These are phyloP conservation scores for Pyracantha coccinea DNA, from an alignment of 331 rosid genomes.

Conservation along the genomic window DNA sequence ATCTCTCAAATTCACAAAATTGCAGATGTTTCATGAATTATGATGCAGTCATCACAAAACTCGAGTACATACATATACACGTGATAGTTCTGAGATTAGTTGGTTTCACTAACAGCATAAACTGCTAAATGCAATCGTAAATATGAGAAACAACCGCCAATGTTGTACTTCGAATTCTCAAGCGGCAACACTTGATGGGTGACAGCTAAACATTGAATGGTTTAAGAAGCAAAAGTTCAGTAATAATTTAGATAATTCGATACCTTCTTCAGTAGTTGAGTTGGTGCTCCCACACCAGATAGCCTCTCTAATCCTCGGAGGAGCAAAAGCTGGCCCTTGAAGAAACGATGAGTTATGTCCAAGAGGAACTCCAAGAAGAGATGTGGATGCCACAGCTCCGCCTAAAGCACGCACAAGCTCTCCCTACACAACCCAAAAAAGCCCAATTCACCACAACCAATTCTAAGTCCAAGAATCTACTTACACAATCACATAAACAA, in stretches of 20 bases:
- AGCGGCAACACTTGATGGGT: not conserved
- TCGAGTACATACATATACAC: not conserved
- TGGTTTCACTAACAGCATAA: not conserved
- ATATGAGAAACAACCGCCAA: not conserved
- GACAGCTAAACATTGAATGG: not conserved
- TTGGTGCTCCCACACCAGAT: slow-evolving; percentile 98
- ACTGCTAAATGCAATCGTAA: not conserved
- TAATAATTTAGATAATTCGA: not conserved
- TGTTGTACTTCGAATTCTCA: not conserved
- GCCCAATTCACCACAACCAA: not conserved
- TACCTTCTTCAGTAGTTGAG: slow-evolving; percentile 92
- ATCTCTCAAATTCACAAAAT: not conserved
- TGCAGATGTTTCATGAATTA: not conserved
- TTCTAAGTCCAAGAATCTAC: not conserved
- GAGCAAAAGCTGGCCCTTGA: slow-evolving; percentile 99
- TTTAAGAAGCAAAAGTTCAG: not conserved
- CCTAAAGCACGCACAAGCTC: slow-evolving; percentile 94
- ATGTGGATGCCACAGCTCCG: slow-evolving; percentile 64
- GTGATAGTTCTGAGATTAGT: not conserved
- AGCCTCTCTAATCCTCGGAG: slow-evolving; percentile 95
- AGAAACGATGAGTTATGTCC: slow-evolving; percentile 98
- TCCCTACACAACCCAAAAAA: slow-evolving; percentile 38
- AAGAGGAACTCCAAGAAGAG: slow-evolving; percentile 90
- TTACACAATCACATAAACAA: not conserved
- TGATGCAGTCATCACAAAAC: not conserved